These are phyloP conservation scores for Allantophomopsis cytisporea DNA, from an alignment of 2,329 filamentous ascomycete species.

Conservation along the genomic window DNA sequence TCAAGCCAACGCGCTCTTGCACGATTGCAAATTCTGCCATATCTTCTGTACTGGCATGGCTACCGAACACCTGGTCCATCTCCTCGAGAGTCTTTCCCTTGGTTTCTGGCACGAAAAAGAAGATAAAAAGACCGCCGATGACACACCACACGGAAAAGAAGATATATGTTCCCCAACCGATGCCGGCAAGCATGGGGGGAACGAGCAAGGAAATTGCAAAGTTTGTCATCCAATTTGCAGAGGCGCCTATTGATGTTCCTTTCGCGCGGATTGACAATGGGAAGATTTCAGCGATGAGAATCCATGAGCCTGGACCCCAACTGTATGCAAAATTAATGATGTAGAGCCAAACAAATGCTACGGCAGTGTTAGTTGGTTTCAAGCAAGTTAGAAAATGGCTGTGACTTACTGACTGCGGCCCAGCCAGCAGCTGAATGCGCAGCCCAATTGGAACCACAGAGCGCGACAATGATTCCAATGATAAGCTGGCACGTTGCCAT, in stretches of 20 bases:
- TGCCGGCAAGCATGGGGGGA: slow-evolving; percentile 4
- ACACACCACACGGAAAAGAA: slow-evolving; percentile 55
- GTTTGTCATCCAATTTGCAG: slow-evolving; percentile 8
- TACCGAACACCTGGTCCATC: slow-evolving; percentile 37
- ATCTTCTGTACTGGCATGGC: no score
- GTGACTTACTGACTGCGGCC: slow-evolving; percentile 10
- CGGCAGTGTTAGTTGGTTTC: neutral
- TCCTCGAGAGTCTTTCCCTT: slow-evolving; percentile 63
- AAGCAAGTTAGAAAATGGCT: neutral
- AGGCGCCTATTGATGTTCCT: slow-evolving; percentile 8
- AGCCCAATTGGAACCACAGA: slow-evolving; percentile 2
- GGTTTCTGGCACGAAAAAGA: slow-evolving; percentile 63
- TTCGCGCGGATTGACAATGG: slow-evolving; percentile 10
- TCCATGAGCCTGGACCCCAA: slow-evolving; percentile 15
- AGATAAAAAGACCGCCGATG: slow-evolving; percentile 48
- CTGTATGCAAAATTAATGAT: slow-evolving; percentile 7
- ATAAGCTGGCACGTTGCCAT: slow-evolving; percentile 10
- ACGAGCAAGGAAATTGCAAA: slow-evolving; percentile 8
- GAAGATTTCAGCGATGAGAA: slow-evolving; percentile 14
- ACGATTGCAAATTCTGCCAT: no score
- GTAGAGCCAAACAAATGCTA: slow-evolving; percentile 6
- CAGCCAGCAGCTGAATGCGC: slow-evolving; percentile 6
- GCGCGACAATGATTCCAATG: slow-evolving; percentile 9
- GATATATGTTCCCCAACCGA: slow-evolving; percentile 10
- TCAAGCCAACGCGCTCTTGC: no score